phyloP scores from a whole-genome alignment of 495 filamentous ascomycete genomes.

The Entonaema liquescens region DNA sequence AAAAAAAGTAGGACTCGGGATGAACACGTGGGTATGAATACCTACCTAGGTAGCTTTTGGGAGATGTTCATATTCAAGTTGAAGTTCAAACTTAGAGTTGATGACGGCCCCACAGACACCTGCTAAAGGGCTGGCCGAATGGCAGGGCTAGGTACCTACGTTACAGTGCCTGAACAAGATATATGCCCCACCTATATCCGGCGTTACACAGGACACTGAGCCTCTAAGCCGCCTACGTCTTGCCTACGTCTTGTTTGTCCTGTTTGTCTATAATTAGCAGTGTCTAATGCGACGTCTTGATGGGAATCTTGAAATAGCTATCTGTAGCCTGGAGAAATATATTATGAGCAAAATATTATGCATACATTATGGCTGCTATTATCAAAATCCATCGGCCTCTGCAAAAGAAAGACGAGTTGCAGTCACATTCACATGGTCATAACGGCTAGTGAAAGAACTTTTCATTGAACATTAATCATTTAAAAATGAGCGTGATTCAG shows the following conservation, averaged over 20 bases:
- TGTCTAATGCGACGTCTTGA: neutral
- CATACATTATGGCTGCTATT: too few relatives aligned
- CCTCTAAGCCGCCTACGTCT: neutral
- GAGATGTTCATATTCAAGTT: neutral
- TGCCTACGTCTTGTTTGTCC: too few relatives aligned
- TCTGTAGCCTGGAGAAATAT: neutral
- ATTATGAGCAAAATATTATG: too few relatives aligned
- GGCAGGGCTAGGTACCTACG: constrained; percentile 3
- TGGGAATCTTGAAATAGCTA: neutral
- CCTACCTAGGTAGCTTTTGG: neutral
- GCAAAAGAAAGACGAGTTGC: neutral
- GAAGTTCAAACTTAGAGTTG: neutral
- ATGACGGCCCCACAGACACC: neutral
- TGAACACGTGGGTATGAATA: neutral
- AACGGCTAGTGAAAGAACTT: neutral
- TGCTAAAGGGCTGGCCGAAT: neutral
- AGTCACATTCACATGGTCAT: neutral
- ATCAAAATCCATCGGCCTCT: neutral
- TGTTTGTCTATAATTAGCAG: neutral
- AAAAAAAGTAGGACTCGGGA: neutral
- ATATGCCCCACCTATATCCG: neutral
- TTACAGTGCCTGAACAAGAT: neutral
- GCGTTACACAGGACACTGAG: neutral
- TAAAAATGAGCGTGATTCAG: constrained; percentile 29
- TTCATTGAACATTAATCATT: constrained; percentile 19